phyloP scores from a whole-genome alignment of 2,329 filamentous ascomycete species.

The Neurospora crassa region DNA sequence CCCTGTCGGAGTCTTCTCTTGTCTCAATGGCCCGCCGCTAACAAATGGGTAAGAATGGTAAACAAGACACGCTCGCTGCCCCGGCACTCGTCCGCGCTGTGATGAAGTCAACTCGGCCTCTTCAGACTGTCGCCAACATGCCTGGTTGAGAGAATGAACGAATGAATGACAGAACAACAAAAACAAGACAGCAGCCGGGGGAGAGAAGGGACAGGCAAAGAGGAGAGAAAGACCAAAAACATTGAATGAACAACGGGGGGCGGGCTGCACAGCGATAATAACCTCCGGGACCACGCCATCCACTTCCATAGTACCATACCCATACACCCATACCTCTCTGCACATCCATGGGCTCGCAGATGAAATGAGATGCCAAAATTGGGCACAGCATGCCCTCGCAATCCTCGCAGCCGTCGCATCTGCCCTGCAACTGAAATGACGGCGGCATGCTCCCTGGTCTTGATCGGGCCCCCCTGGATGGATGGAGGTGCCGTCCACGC shows the following conservation, averaged over 20 bases:
- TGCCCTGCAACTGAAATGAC: neutral
- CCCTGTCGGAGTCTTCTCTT: neutral
- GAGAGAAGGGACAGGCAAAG: neutral
- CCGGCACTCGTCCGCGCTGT: neutral
- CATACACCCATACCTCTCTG: neutral
- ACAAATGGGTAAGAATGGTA: neutral
- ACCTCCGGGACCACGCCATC: neutral
- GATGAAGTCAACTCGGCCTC: neutral
- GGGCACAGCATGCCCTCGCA: neutral
- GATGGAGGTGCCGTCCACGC: neutral
- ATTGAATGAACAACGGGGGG: neutral
- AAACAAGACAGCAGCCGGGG: neutral
- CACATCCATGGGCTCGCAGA: neutral
- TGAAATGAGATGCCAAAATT: neutral
- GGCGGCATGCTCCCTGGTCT: neutral
- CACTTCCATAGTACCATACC: neutral
- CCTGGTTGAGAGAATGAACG: neutral
- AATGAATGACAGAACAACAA: neutral
- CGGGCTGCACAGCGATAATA: neutral
- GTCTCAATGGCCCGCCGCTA: neutral
- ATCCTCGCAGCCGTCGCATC: neutral
- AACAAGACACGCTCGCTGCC: neutral
- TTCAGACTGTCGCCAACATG: neutral
- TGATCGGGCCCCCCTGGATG: neutral
- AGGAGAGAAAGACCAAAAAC: neutral